Evolutionary conservation across 2,329 filamentous ascomycete species (phyloP), one percentile per base, ranked within the genome.

Genomic region (Aspergillus costaricaensis): DNA sequence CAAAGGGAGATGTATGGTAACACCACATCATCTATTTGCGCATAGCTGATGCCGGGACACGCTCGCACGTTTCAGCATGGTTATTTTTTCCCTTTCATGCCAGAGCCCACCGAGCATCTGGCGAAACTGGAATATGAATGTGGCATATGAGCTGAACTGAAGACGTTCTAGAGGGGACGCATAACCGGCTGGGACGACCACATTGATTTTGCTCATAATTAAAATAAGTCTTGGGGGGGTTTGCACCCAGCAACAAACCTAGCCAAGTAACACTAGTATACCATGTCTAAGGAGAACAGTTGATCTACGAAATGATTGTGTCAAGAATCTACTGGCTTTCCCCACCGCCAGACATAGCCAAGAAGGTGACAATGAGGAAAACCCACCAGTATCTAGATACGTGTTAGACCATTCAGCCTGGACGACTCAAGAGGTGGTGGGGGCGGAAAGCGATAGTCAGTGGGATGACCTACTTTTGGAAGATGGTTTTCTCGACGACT

Each of bases 331-430:
- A 65, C 61, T 68, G 64, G 32, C 66, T 67, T 52, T 75, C 77
- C 17, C 75, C 77, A 39, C 77, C 74, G 39, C 77, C 76, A 17
- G 75, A 75, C 72, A 81, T 72, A 25, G 71, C 72, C 58, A 81
- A 59, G 59, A 81, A 72, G 12, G 72, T 70, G 36, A 79, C 62
- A 38, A 79, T 73, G 63, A 79, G 70, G 56, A 80, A 71, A 43
- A 79, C 74, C 79, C 79, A 81, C 79, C 79, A 81, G 64, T 81
- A 81, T 62, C 79, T 79, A 62, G 19, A 51, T 30, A 53, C 3
- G 53, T 39, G 53, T 65, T 44, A 64, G 63, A 56, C 5, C n/a
- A 55, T 39, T 19, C 5, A 10, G 23, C 25, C 2, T 15, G 6
- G 3, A 6, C 14, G 49, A 21, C 2, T 36, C 17, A 57, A 57